Conservation (phyloP, 495 filamentous ascomycete species). For the Penicillium herquei region DNA sequence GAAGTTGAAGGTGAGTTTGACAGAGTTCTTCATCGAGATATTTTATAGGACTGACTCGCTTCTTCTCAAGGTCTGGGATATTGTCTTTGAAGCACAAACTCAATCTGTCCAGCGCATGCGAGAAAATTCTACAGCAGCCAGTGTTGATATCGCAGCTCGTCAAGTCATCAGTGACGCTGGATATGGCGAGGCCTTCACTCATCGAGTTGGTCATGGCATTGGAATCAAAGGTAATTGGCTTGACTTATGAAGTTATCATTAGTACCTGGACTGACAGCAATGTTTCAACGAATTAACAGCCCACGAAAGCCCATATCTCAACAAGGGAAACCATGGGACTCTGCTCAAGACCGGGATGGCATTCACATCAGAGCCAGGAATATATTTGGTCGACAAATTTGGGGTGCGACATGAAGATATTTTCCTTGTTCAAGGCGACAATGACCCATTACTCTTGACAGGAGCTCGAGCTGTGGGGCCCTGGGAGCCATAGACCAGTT, state of each 20-base stretch:
- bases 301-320: slow-evolving; percentile 56
- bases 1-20: slow-evolving; percentile 36
- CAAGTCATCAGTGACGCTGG: slow-evolving; percentile 49
- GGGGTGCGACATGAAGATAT: slow-evolving; percentile 56
- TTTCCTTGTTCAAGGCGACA: slow-evolving; percentile 45
- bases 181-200: slow-evolving; percentile 52
- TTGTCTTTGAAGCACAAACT: slow-evolving; percentile 51
- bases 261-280: too few relatives aligned
- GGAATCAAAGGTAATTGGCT: slow-evolving; percentile 47
- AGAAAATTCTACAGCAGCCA: slow-evolving; percentile 46
- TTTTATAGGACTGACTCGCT: background rate
- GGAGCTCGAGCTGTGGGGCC: slow-evolving; percentile 41
- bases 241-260: background rate
- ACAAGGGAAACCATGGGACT: slow-evolving; percentile 47
- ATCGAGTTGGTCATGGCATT: slow-evolving; percentile 56
- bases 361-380: slow-evolving; percentile 56
- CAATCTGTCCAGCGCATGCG: slow-evolving; percentile 40
- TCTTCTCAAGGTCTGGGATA: slow-evolving; percentile 42
- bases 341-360: slow-evolving; percentile 49
- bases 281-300: slow-evolving; percentile 24
- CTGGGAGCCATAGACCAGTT: slow-evolving; percentile 48
- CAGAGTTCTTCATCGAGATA: background rate
- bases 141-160: slow-evolving; percentile 53
- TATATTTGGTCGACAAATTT: slow-evolving; percentile 53
- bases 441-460: slow-evolving; percentile 45